Conservation (phyloP, 1,284 basidiomycete genomes). For the Ceratobasidium sp. region DNA sequence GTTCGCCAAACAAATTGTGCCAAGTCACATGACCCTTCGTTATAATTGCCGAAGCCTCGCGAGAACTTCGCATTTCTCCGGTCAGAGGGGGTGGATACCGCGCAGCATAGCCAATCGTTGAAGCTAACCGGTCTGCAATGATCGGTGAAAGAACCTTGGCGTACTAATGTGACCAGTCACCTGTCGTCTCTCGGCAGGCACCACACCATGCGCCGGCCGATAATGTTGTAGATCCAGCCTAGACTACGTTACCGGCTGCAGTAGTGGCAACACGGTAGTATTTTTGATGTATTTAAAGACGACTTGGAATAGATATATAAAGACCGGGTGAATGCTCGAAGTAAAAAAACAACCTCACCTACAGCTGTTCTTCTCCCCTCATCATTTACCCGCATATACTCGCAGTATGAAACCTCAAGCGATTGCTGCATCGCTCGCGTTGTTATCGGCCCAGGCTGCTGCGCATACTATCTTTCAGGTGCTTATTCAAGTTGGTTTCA, state of each 20-base stretch:
- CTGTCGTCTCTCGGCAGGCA: conserved; percentile 6
- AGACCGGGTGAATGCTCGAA: conserved; percentile 3
- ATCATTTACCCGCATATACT: conserved; percentile 34
- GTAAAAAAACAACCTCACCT: background rate
- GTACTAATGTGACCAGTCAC: background rate
- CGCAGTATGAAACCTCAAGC: conserved; percentile 40
- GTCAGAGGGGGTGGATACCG: background rate
- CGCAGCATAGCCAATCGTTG: background rate
- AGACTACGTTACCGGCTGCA: background rate
- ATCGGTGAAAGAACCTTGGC: background rate
- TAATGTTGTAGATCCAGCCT: conserved; percentile 10
- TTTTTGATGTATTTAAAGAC: background rate
- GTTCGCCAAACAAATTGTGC: background rate
- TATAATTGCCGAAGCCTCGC: conserved; percentile 10
- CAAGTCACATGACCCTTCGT: conserved; percentile 1
- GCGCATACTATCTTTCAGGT: conserved; percentile 49
- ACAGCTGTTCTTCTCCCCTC: background rate
- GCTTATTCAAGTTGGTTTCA: background rate
- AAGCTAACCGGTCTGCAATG: background rate
- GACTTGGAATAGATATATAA: conserved; percentile 11
- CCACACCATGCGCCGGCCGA: conserved; percentile 2
- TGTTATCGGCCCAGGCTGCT: conserved; percentile 39
- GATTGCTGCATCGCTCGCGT: conserved; percentile 35
- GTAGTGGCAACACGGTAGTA: background rate
- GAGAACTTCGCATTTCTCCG: conserved; percentile 38